phyloP scores from a whole-genome alignment of 108 stramenopile genomes.

The Cyclostephanos tholiformis region DNA sequence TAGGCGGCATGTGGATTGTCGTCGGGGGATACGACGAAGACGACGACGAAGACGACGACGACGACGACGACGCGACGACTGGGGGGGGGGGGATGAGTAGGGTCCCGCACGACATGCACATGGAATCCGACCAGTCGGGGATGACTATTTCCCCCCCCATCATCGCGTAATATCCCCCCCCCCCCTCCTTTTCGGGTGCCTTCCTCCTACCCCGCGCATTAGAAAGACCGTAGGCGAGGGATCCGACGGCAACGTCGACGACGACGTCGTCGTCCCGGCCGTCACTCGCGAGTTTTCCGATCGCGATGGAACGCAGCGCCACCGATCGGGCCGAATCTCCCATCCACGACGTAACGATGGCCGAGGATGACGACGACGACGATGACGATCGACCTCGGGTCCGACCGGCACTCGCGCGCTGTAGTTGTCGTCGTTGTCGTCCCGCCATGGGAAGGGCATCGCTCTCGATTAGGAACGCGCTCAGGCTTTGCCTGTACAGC shows the following conservation, averaged over 20 bases:
- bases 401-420: too few relatives aligned
- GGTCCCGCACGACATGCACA: conserved; percentile 43
- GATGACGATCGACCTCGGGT: not conserved
- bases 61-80: not conserved
- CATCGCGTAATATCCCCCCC: not conserved
- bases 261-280: not conserved
- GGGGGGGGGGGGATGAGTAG: not conserved
- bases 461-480: conserved; percentile 7
- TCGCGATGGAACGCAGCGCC: conserved; percentile 16
- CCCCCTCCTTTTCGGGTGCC: not conserved
- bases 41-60: not conserved
- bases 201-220: not conserved
- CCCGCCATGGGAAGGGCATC: not conserved
- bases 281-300: not conserved
- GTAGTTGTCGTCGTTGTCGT: conserved; percentile 1
- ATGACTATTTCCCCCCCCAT: too few relatives aligned
- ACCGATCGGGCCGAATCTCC: conserved; percentile 16
- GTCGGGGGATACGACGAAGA: too few relatives aligned
- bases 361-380: not conserved
- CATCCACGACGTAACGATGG: conserved; percentile 20
- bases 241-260: not conserved
- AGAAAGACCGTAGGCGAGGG: not conserved
- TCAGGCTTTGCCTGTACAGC: conserved; percentile 16
- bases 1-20: too few relatives aligned
- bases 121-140: conserved; percentile 18